These are phyloP conservation scores for Kwoniella shivajii DNA, from an alignment of 1,284 basidiomycete species.

Conservation along the genomic window DNA sequence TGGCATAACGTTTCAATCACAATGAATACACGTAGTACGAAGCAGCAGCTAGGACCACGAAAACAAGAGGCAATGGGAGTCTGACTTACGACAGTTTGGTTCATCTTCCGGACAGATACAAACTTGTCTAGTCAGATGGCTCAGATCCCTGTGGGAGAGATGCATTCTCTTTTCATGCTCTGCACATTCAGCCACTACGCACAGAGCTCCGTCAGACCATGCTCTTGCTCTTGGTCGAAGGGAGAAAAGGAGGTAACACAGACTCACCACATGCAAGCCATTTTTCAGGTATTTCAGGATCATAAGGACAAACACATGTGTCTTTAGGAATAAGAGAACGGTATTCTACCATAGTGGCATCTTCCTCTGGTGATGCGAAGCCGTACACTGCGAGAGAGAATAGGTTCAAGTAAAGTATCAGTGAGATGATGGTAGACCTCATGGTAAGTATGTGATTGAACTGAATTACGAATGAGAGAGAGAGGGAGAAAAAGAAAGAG, in stretches of 20 bases:
- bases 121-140: conserved; percentile 1
- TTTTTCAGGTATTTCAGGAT: neutral
- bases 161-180: neutral
- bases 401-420: neutral
- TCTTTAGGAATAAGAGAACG: neutral
- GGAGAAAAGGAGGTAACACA: too few relatives aligned
- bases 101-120: conserved; percentile 5
- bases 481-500: neutral
- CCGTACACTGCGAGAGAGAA: too few relatives aligned
- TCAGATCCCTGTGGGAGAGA: neutral
- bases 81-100: conserved; percentile 1
- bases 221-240: too few relatives aligned
- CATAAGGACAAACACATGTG: conserved; percentile 3
- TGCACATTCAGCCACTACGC: neutral
- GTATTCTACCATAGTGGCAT: neutral
- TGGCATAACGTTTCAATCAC: too few relatives aligned
- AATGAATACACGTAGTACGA: too few relatives aligned
- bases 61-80: neutral
- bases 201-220: neutral
- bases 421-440: neutral
- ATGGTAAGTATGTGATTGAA: neutral
- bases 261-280: neutral
- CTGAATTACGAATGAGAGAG: neutral
- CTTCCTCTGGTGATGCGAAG: neutral
- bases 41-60: too few relatives aligned